Evolutionary conservation across 163 green algal species (phyloP).

Genomic region (Chlorella variabilis): DNA sequence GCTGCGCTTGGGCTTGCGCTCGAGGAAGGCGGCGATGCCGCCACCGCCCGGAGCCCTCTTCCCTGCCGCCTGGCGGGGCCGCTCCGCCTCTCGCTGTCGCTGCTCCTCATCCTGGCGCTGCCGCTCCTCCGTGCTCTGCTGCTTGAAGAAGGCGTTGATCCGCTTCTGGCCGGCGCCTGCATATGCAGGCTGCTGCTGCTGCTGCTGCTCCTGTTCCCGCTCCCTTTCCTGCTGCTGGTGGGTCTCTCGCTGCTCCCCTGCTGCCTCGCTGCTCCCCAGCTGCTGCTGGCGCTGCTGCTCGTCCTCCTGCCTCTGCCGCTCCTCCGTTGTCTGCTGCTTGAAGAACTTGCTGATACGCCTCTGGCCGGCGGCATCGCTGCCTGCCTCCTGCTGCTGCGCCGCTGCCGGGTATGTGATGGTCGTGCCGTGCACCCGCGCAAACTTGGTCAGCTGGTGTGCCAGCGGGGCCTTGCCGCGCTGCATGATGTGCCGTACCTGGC

Average conservation of each 20-base stretch:
- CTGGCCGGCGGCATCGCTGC: background rate
- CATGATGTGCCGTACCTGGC: slow-evolving; percentile 28
- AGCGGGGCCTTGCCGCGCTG: background rate
- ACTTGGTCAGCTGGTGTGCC: slow-evolving; percentile 35
- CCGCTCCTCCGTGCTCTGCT: background rate
- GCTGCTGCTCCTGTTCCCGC: background rate
- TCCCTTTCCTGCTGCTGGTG: background rate
- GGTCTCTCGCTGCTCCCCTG: background rate
- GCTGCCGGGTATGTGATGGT: slow-evolving; percentile 14
- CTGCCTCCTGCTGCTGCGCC: background rate
- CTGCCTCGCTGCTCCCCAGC: background rate
- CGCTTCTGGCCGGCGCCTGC: background rate
- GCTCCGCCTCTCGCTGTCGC: too few species aligned
- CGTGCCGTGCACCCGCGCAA: slow-evolving; percentile 8
- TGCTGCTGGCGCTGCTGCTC: background rate
- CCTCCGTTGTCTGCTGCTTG: background rate
- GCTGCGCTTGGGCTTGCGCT: too few species aligned
- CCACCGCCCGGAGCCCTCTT: too few species aligned
- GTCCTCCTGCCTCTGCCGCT: background rate
- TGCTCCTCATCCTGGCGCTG: background rate
- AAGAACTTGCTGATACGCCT: background rate
- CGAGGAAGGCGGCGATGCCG: too few species aligned
- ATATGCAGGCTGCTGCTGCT: background rate
- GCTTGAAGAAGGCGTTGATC: background rate
- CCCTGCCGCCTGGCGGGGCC: too few species aligned